A percentile compares a stretch with the other conserved stretches of the same genome.
These are phyloP conservation scores for Amanita pallidorosea DNA, from an alignment of 768 basidiomycete species.

Conservation along the genomic window DNA sequence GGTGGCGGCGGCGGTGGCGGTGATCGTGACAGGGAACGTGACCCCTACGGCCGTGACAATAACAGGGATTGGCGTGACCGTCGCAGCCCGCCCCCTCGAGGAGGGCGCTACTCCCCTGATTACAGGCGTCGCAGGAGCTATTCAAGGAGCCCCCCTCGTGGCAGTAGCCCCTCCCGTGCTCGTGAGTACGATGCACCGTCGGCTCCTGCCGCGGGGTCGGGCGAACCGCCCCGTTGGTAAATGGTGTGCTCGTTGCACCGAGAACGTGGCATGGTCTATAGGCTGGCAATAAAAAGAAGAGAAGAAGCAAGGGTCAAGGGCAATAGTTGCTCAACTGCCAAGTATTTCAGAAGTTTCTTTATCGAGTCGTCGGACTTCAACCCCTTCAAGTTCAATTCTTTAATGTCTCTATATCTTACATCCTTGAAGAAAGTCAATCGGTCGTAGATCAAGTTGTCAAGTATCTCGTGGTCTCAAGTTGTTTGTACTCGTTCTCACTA, in stretches of 20 bases:
- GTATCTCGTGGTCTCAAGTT: constrained; percentile 43
- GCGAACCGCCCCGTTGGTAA: constrained; percentile 51
- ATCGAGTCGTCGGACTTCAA: constrained; percentile 21
- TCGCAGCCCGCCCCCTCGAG: constrained; percentile 50
- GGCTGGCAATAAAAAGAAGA: constrained; percentile 17
- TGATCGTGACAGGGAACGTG: constrained; percentile 45
- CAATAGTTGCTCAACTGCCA: constrained; percentile 17
- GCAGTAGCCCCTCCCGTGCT: constrained; percentile 39
- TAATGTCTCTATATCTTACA: constrained; percentile 19
- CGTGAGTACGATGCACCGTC: constrained; percentile 26
- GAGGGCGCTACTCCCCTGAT: constrained; percentile 64
- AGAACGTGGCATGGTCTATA: constrained; percentile 17
- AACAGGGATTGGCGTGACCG: constrained; percentile 68
- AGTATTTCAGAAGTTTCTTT: constrained; percentile 18
- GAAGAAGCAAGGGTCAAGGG: constrained; percentile 27
- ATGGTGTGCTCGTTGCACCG: constrained; percentile 11
- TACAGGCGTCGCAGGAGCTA: constrained; percentile 68
- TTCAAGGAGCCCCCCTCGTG: constrained; percentile 71
- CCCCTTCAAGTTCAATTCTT: constrained; percentile 39
- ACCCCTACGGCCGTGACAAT: constrained; percentile 60
- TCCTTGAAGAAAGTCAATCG: constrained; percentile 14
- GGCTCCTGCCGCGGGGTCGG: constrained; percentile 28
- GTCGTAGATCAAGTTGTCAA: constrained; percentile 42
- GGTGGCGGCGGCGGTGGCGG: constrained; percentile 16
- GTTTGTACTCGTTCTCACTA: constrained; percentile 42